These are phyloP conservation scores for Starmerella floricola DNA, from an alignment of 805 yeast genomes.

Conservation along the genomic window DNA sequence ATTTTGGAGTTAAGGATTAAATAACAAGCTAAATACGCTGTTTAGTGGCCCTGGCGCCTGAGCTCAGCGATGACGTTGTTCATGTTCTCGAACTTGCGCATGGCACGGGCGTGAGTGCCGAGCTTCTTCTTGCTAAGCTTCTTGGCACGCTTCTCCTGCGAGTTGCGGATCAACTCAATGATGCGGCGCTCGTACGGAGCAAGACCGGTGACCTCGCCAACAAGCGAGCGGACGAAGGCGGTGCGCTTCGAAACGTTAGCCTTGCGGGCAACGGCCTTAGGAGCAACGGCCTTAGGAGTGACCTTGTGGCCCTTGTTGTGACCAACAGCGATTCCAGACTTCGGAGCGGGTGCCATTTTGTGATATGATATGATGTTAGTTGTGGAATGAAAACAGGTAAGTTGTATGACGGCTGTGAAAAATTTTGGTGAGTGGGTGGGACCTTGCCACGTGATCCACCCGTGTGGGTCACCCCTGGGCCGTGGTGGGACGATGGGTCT, in stretches of 20 bases:
- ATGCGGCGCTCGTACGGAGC: conserved; percentile 99
- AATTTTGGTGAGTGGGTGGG: conserved; percentile 16
- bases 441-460: conserved; percentile 7
- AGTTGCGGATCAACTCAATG: conserved; percentile 98
- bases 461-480: no score
- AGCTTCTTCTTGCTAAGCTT: conserved; percentile 98
- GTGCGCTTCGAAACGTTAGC: conserved; percentile 95
- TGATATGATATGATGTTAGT: conserved; percentile 5
- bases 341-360: conserved; percentile 23
- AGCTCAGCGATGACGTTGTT: conserved; percentile 90
- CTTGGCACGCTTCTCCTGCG: conserved; percentile 99
- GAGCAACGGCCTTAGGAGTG: conserved; percentile 69
- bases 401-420: conserved; percentile 8
- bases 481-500: no score
- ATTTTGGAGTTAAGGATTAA: conserved; percentile 1
- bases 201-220: conserved; percentile 95
- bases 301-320: conserved; percentile 99
- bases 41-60: conserved; percentile 39
- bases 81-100: conserved; percentile 99
- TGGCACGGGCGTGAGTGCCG: conserved; percentile 99
- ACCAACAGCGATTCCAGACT: conserved; percentile 86
- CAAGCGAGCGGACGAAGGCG: conserved; percentile 84
- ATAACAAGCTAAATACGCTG: conserved; percentile 4
- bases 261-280: conserved; percentile 90
- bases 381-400: conserved; percentile 2